Base-by-base conservation (phyloP, 139 green algal genomes). In the Chara braunii region DNA sequence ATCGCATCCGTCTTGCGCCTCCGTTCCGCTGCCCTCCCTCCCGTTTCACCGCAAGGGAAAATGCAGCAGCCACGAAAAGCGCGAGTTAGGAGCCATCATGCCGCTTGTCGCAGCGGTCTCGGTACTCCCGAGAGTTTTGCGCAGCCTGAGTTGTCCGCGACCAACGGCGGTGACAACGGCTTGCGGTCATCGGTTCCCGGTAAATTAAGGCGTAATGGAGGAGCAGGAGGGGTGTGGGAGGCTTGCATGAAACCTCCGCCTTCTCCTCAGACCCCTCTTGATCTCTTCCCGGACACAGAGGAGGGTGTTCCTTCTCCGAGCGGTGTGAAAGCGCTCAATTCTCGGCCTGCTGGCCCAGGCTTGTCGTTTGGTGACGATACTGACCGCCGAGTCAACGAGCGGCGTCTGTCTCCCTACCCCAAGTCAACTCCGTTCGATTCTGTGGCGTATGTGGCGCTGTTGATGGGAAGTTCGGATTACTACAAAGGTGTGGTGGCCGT, bases 401-500 rank as follows among this genome's bases (percentile, higher is more conserved):
- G 40, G 18, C 40, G n/a, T 18, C 40, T 48, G n/a, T 26, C n/a
- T 48, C 18, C n/a, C 40, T 48, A 48, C n/a, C 18, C n/a, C 18
- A 18, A 48, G 40, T n/a, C n/a, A 48, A 48, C 40, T 18, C 40
- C 40, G n/a, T 55, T 7, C 33, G 35, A 31, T 30, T 28, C 6
- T 55, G n/a, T 14, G 29, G 7, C 45, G 6, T 55, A 55, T 7
- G 45, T 55, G 45, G 35, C 45, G 5, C 45, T 55, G 5, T 30
- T 55, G 8, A 8, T 55, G 6, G 45, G 45, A 55, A 55, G 29
- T 7, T 55, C 45, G 8, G 45, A 55, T 55, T 55, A 31, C 29
- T 55, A 31, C 29, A 55, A 67, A 51, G 60, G 60, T 24, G 60
- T 70, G 8, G 60, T 70, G 5, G 60, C 30, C 35, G 28, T 70